Percentiles rank a stretch among this genome's conserved stretches.
phyloP scores from a whole-genome alignment of 176 grass and related monocot genomes.

The Poa pratensis region DNA sequence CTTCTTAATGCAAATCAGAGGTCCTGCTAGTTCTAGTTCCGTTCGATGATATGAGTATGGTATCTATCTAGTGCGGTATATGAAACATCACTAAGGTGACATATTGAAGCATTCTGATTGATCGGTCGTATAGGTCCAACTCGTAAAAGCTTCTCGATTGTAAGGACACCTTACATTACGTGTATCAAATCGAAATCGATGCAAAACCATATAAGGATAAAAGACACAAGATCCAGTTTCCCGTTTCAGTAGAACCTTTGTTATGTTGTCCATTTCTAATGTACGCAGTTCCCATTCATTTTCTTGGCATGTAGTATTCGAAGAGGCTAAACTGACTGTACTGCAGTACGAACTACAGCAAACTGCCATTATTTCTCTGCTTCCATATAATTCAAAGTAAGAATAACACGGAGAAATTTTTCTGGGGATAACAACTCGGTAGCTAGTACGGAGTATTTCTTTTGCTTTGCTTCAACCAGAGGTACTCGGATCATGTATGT shows the following conservation, averaged over 20 bases:
- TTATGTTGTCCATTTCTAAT: conserved; percentile 29
- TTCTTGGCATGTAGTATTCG: neutral
- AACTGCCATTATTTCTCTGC: neutral
- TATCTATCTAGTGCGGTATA: neutral
- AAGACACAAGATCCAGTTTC: neutral
- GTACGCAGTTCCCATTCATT: neutral
- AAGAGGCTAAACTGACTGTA: too few species aligned
- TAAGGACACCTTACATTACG: neutral
- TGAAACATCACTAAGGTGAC: neutral
- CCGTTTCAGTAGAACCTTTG: neutral
- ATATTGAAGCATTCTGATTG: neutral
- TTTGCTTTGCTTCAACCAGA: conserved; percentile 24
- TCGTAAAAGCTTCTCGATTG: neutral
- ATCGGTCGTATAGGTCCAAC: neutral
- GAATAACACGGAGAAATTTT: neutral
- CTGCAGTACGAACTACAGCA: neutral
- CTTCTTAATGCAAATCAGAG: too few species aligned
- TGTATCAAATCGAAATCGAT: neutral
- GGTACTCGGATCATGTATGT: neutral
- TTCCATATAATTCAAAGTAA: conserved; percentile 16
- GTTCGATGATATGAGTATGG: neutral
- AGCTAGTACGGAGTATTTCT: conserved; percentile 13
- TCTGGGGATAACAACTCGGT: neutral
- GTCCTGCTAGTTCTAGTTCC: too few species aligned
- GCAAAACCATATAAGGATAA: neutral